phyloP scores from a whole-genome alignment of 1,284 basidiomycete species.

The Spongiforma sp. region DNA sequence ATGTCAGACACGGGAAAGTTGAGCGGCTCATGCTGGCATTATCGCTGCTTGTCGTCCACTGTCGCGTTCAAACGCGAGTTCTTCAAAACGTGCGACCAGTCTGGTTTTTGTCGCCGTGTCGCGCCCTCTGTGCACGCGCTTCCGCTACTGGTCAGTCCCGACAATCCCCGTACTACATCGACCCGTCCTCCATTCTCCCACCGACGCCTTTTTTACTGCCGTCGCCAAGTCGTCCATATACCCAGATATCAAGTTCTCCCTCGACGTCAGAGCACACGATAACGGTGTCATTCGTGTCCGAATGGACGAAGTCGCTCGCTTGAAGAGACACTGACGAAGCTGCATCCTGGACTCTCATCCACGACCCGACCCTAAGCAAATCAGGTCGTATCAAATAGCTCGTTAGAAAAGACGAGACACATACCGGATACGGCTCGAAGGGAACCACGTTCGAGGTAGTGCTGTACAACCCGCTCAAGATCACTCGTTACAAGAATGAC shows the following conservation, averaged over 20 bases:
- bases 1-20: no score
- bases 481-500: constrained; percentile 75
- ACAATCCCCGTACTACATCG: constrained; percentile 85
- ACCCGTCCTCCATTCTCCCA: constrained; percentile 53
- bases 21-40: no score
- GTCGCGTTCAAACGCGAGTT: constrained; percentile 77
- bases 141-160: constrained; percentile 61
- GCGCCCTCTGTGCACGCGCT: constrained; percentile 78
- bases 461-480: constrained; percentile 73
- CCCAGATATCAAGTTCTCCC: constrained; percentile 79
- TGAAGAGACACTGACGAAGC: constrained; percentile 88
- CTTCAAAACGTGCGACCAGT: constrained; percentile 91
- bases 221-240: constrained; percentile 80
- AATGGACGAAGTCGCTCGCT: constrained; percentile 83
- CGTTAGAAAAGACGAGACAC: constrained; percentile 62
- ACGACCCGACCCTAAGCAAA: constrained; percentile 66
- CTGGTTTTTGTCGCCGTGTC: constrained; percentile 89
- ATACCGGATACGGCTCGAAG: constrained; percentile 60
- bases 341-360: constrained; percentile 81
- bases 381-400: constrained; percentile 58
- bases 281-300: constrained; percentile 86
- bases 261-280: constrained; percentile 82
- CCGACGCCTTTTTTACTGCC: constrained; percentile 70
- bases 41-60: no score
- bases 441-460: constrained; percentile 73